phyloP scores from a whole-genome alignment of 139 green algal species.

The Tetraselmis chui region DNA sequence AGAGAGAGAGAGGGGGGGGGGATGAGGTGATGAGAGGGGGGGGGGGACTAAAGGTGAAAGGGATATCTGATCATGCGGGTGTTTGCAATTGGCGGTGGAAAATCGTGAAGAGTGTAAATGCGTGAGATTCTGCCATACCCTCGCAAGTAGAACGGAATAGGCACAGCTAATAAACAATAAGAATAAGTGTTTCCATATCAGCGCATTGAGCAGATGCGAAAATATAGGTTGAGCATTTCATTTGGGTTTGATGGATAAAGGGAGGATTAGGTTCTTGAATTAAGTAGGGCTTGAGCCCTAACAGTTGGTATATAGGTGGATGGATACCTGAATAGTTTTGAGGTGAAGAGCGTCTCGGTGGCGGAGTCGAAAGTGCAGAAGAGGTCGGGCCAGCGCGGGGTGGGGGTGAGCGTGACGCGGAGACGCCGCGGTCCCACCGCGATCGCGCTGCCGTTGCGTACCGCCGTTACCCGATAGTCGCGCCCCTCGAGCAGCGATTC shows the following conservation, averaged over 20 bases:
- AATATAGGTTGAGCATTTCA: constrained; percentile 21
- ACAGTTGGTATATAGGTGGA: constrained; percentile 52
- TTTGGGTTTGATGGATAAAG: too few relatives aligned
- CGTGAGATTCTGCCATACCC: too few relatives aligned
- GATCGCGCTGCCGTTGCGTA: constrained; percentile 6
- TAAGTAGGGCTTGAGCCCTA: too few relatives aligned
- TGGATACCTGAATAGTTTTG: constrained; percentile 75
- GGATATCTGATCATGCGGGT: too few relatives aligned
- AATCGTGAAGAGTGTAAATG: too few relatives aligned
- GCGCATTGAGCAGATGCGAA: not conserved
- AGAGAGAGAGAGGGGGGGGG: too few relatives aligned
- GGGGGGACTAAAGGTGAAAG: too few relatives aligned
- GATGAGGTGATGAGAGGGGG: too few relatives aligned
- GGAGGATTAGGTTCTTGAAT: too few relatives aligned
- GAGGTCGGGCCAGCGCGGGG: constrained; percentile 87
- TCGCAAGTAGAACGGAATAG: not conserved
- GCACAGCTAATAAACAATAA: not conserved
- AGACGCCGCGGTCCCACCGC: constrained; percentile 21
- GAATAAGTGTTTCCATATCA: not conserved
- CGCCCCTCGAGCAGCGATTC: constrained; percentile 12
- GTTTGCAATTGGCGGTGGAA: too few relatives aligned
- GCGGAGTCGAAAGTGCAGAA: constrained; percentile 48
- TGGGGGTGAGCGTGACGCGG: constrained; percentile 57
- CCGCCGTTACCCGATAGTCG: constrained; percentile 9
- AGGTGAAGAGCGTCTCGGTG: constrained; percentile 61